Percentiles rank a stretch among this genome's conserved stretches.
Conservation (phyloP, 257 asterid genomes). For the Ligustrum vulgare region DNA sequence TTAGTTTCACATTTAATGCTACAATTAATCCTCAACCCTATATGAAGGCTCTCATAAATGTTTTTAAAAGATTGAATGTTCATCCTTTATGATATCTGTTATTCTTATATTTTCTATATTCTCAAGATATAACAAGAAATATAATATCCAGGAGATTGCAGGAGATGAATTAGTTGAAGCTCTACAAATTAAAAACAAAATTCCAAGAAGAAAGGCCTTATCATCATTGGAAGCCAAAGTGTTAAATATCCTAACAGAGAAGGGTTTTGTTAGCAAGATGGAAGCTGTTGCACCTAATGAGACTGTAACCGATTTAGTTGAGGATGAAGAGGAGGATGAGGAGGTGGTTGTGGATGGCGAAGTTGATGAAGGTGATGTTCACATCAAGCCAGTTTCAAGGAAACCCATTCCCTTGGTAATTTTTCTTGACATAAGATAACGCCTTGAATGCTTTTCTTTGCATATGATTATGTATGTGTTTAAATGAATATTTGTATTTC, state of each 20-base stretch:
- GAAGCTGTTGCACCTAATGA: constrained; percentile 57
- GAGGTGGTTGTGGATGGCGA: constrained; percentile 96
- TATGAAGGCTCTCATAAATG: constrained; percentile 2
- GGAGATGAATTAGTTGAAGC: constrained; percentile 83
- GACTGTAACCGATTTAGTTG: constrained; percentile 58
- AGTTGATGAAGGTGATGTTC: constrained; percentile 98
- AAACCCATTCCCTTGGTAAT: constrained; percentile 70
- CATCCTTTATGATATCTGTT: constrained; percentile 15
- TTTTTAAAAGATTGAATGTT: constrained; percentile 3
- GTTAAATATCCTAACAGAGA: constrained; percentile 75
- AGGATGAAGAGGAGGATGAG: constrained; percentile 90
- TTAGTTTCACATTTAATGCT: neutral
- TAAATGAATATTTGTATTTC: neutral
- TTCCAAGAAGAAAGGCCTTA: constrained; percentile 87
- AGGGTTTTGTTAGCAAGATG: constrained; percentile 77
- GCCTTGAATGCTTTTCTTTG: neutral
- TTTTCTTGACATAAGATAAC: constrained; percentile 16
- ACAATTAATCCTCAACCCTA: neutral
- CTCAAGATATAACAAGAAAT: constrained; percentile 29
- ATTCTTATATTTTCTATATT: constrained; percentile 17
- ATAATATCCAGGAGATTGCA: constrained; percentile 78
- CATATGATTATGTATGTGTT: neutral
- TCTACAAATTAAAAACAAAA: constrained; percentile 78
- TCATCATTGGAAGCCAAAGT: constrained; percentile 70
- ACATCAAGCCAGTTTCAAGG: constrained; percentile 68